Percentiles rank a stretch among this genome's conserved stretches.
phyloP scores from a whole-genome alignment of 129 eudicot genomes.

The Heracleum sosnowskyi region DNA sequence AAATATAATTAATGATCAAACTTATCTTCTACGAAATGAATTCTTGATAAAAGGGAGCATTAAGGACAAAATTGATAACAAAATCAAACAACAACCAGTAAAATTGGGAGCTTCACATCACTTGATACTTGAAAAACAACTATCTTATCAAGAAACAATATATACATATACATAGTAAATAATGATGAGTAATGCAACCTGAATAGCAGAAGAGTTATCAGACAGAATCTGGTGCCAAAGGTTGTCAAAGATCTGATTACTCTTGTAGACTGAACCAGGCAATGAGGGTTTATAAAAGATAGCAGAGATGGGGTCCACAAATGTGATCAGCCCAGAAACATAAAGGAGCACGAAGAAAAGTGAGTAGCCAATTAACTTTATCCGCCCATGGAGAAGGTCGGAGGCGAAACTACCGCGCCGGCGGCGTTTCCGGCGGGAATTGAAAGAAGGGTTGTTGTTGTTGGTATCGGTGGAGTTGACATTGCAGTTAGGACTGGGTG shows the following conservation, averaged over 20 bases:
- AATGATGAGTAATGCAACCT: slow-evolving; percentile 31
- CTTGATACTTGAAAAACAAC: too few species aligned
- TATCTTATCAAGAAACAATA: too few species aligned
- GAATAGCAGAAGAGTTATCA: slow-evolving; percentile 50
- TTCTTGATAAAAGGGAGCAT: neutral
- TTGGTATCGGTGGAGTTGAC: neutral
- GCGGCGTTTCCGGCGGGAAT: slow-evolving; percentile 35
- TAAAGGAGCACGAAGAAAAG: slow-evolving; percentile 41
- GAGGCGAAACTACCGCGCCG: slow-evolving; percentile 25
- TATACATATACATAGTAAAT: too few species aligned
- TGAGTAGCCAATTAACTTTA: slow-evolving; percentile 32
- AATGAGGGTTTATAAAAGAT: slow-evolving; percentile 37
- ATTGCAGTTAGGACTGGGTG: neutral
- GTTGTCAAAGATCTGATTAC: slow-evolving; percentile 56
- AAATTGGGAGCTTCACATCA: too few species aligned
- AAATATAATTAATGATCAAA: neutral
- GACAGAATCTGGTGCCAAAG: slow-evolving; percentile 48
- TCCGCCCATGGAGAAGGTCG: slow-evolving; percentile 39
- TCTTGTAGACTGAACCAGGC: slow-evolving; percentile 74
- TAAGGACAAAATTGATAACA: too few species aligned
- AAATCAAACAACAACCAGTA: too few species aligned
- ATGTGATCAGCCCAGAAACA: slow-evolving; percentile 47
- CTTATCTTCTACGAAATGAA: neutral
- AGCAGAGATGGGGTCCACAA: slow-evolving; percentile 42
- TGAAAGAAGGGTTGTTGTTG: neutral